Evolutionary conservation across 495 filamentous ascomycete genomes (phyloP).

Genomic region (Pseudevernia furfuracea): DNA sequence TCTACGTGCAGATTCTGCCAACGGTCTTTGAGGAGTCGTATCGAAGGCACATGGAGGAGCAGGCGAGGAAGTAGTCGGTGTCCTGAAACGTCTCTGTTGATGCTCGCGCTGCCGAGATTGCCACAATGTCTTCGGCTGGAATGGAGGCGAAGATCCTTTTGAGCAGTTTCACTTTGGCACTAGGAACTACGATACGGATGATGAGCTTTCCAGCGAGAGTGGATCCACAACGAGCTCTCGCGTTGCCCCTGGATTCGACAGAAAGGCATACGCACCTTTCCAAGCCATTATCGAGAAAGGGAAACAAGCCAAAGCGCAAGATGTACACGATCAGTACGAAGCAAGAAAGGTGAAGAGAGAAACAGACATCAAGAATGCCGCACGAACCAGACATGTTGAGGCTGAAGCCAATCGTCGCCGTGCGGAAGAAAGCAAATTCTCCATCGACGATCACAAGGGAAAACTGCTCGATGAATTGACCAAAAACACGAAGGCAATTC

Average conservation of each 20-base stretch:
- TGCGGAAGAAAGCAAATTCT: slow-evolving; percentile 10
- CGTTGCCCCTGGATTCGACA: not conserved
- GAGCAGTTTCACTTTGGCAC: not conserved
- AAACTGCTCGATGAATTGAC: slow-evolving; percentile 17
- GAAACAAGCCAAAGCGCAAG: slow-evolving; percentile 16
- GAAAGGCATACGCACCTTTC: slow-evolving; percentile 4
- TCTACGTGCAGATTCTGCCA: too few relatives aligned
- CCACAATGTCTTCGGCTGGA: not conserved
- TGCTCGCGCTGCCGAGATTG: not conserved
- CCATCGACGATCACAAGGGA: slow-evolving; percentile 9
- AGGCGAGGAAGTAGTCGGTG: not conserved
- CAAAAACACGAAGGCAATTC: slow-evolving; percentile 8
- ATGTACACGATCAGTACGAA: slow-evolving; percentile 10
- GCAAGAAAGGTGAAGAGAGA: not conserved
- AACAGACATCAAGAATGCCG: slow-evolving; percentile 2
- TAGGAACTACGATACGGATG: not conserved
- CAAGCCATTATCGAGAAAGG: slow-evolving; percentile 16
- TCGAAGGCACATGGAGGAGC: slow-evolving; percentile 1
- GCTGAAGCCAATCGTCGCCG: slow-evolving; percentile 9
- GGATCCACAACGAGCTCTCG: not conserved
- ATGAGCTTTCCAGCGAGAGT: not conserved
- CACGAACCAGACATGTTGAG: slow-evolving; percentile 4
- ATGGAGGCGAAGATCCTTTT: not conserved
- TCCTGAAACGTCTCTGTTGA: too few relatives aligned
- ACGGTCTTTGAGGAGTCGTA: not conserved